phyloP scores from a whole-genome alignment of 805 yeast species.

The Ogataea chonburiensis region DNA sequence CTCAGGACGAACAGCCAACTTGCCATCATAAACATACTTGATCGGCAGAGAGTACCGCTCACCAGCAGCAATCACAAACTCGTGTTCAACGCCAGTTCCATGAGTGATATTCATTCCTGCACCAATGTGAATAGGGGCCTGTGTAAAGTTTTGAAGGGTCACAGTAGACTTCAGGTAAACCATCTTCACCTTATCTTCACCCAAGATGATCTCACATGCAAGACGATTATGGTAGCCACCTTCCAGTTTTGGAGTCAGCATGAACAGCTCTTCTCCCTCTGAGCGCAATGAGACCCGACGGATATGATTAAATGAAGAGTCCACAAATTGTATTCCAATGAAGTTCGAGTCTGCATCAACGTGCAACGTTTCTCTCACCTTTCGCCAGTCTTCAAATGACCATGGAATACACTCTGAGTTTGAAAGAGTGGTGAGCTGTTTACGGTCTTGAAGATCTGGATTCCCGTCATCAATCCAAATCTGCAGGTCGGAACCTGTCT shows the following conservation, averaged over 20 bases:
- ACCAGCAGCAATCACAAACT: constrained; percentile 52
- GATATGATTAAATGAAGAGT: constrained; percentile 53
- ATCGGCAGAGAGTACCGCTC: constrained; percentile 70
- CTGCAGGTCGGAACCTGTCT: constrained; percentile 79
- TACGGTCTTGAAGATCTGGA: constrained; percentile 24
- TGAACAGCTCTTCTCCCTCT: constrained; percentile 80
- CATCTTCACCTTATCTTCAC: constrained; percentile 75
- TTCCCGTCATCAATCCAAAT: constrained; percentile 69
- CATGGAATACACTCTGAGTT: constrained; percentile 62
- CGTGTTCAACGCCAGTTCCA: constrained; percentile 30
- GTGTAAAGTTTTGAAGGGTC: constrained; percentile 64
- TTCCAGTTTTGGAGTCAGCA: constrained; percentile 56
- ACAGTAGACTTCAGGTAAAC: constrained; percentile 78
- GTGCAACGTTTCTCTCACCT: constrained; percentile 74
- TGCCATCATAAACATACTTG: constrained; percentile 57
- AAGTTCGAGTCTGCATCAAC: constrained; percentile 60
- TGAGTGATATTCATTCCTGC: constrained; percentile 33
- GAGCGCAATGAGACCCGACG: constrained; percentile 63
- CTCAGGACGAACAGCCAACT: constrained; percentile 61
- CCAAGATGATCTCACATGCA: constrained; percentile 65
- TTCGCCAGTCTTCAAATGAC: constrained; percentile 95
- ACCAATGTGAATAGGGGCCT: constrained; percentile 50
- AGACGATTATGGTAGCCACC: constrained; percentile 64
- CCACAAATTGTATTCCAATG: constrained; percentile 61
- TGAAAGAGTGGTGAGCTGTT: constrained; percentile 38